phyloP scores from a whole-genome alignment of 1,284 basidiomycete genomes.

The Boletus mariae region DNA sequence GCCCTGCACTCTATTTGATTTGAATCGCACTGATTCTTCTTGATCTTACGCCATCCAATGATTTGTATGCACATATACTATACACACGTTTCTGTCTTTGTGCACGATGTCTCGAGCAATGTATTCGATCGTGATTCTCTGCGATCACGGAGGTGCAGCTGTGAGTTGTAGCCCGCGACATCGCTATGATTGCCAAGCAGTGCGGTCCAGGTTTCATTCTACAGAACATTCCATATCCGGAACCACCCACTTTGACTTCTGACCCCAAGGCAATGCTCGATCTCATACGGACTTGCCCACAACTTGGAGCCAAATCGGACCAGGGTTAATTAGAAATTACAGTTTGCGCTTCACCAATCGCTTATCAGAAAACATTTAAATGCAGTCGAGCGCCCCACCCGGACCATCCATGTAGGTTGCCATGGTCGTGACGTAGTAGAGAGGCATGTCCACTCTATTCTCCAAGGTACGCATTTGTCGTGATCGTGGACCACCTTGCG shows the following conservation, averaged over 20 bases:
- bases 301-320: neutral
- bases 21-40: conserved; percentile 8
- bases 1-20: conserved; percentile 10
- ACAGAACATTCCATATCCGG: conserved; percentile 33
- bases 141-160: conserved; percentile 12
- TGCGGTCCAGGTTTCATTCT: conserved; percentile 16
- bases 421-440: conserved; percentile 27
- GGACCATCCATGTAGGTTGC: conserved; percentile 14
- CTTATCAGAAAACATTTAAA: conserved; percentile 11
- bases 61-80: conserved; percentile 30
- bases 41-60: conserved; percentile 26
- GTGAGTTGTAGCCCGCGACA: conserved; percentile 12
- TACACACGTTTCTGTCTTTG: conserved; percentile 8
- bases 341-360: conserved; percentile 12
- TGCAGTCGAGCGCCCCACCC: conserved; percentile 6
- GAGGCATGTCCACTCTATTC: conserved; percentile 18
- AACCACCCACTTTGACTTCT: conserved; percentile 7
- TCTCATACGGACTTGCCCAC: conserved; percentile 8
- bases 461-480: conserved; percentile 32
- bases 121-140: conserved; percentile 11
- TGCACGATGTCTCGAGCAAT: conserved; percentile 12
- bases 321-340: conserved; percentile 13
- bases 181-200: conserved; percentile 16
- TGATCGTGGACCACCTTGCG: conserved; percentile 35
- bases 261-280: conserved; percentile 17